Evolutionary conservation across 768 basidiomycete species (phyloP), one percentile per base, ranked within the genome.

Genomic region (Tulasnella sp.): DNA sequence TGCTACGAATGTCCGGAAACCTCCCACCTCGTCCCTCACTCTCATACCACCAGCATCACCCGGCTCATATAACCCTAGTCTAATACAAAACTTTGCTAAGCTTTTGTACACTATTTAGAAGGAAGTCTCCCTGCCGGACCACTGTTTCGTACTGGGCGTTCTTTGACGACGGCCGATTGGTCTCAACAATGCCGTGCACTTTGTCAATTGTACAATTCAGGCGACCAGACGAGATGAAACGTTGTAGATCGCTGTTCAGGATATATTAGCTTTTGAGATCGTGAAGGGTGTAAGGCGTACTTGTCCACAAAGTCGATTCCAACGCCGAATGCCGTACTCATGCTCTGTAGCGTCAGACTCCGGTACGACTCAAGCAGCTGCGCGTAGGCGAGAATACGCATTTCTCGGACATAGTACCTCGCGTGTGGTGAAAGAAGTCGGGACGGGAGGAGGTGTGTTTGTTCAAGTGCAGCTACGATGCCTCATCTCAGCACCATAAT

Each of bases 341-440:
- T 77, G 63, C 86, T 88, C 50, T 91, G 84, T 19, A 99, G 73
- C 1, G 94, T 97, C 41, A 98, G 75, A 56, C 83, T 86, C 35
- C 84, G 78, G 68, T 98, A 99, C 8, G 79, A 82, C 67, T 97
- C 89, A n/a, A 99, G 74, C 4, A 97, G 75, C 65, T 98, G 94
- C 25, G 76, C 72, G 70, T 96, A 98, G 0, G 93, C 92, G 17
- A 86, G 80, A 62, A 98, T 91, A 32, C 96, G 83, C 88, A 97
- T 91, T 69, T 97, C 94, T 58, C 94, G 84, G 29, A 92, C 77
- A 68, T 96, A 97, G 72, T 75, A 94, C 6, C 87, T 80, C 0
- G 89, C 77, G 67, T 98, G 96, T 0, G 84, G 86, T 1, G 82
- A 77, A 45, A 98, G 78, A 58, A 92, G 71, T 39, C 88, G 86